Evolutionary conservation across 2,329 filamentous ascomycete species (phyloP).

Genomic region (Arthrobotrys conoides): DNA sequence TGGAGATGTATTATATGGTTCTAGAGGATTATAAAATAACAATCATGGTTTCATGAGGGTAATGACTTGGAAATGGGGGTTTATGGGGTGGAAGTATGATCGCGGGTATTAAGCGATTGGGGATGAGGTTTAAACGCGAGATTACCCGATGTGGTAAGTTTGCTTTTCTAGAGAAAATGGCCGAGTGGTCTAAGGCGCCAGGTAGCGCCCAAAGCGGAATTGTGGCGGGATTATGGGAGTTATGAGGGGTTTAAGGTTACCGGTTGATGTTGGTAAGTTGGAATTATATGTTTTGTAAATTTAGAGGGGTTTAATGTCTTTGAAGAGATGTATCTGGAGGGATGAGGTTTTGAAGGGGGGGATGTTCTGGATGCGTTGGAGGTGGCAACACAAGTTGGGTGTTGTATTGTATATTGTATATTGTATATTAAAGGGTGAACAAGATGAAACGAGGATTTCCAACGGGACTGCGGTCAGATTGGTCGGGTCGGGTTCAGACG

Average conservation of each 20-base stretch:
- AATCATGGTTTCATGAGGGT: too few relatives aligned
- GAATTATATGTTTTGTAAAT: neutral
- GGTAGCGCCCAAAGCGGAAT: conserved; percentile 7
- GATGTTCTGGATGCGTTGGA: neutral
- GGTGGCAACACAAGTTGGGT: neutral
- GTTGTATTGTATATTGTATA: neutral
- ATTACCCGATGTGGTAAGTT: conserved; percentile 11
- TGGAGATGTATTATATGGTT: too few relatives aligned
- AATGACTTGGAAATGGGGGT: too few relatives aligned
- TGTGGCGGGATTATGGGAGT: neutral
- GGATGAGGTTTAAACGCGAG: neutral
- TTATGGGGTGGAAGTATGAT: too few relatives aligned
- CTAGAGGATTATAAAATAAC: too few relatives aligned
- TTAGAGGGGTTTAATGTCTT: neutral
- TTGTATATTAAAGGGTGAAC: neutral
- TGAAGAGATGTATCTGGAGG: neutral
- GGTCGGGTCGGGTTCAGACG: too few relatives aligned
- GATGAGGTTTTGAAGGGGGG: too few relatives aligned
- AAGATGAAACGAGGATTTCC: conserved; percentile 13
- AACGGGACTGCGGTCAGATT: too few relatives aligned
- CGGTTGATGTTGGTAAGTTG: neutral
- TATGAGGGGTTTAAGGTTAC: neutral
- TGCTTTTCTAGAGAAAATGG: conserved; percentile 15
- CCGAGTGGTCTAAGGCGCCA: conserved; percentile 43
- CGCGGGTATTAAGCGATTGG: neutral